Percentiles rank a stretch among this genome's conserved stretches.
Conservation (phyloP, 2,329 filamentous ascomycete genomes). For the Cyphellophora attinorum region DNA sequence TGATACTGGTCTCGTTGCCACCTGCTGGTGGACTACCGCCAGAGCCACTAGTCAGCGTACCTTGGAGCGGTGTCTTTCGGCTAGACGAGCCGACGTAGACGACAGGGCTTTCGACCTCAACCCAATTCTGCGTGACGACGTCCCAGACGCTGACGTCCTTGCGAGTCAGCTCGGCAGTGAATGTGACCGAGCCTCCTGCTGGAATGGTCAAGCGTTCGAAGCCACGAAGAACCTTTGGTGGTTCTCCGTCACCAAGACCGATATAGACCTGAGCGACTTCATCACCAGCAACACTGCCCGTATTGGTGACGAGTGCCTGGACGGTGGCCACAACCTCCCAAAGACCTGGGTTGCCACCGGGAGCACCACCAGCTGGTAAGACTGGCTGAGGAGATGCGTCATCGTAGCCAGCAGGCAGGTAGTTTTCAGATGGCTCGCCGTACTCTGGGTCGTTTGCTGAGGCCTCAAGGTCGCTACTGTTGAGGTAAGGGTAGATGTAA, state of each 20-base stretch:
- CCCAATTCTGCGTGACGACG: conserved; percentile 70
- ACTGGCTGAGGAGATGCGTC: conserved; percentile 47
- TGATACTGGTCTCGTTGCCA: background rate
- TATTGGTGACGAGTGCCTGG: conserved; percentile 41
- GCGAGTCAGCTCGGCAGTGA: conserved; percentile 60
- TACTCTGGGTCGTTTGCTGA: conserved; percentile 47
- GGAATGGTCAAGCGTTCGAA: conserved; percentile 70
- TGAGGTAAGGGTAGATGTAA: conserved; percentile 59
- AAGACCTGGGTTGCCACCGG: conserved; percentile 50
- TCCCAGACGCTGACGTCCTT: conserved; percentile 89
- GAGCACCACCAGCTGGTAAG: conserved; percentile 47
- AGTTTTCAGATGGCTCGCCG: conserved; percentile 38
- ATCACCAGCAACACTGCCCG: conserved; percentile 36
- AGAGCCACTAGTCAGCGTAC: conserved; percentile 21
- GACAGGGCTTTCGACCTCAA: conserved; percentile 46
- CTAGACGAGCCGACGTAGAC: conserved; percentile 52
- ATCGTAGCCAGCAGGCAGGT: conserved; percentile 40
- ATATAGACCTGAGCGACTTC: conserved; percentile 58
- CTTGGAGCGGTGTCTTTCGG: conserved; percentile 43
- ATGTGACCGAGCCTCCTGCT: conserved; percentile 57
- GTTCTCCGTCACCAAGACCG: conserved; percentile 68
- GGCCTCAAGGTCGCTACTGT: conserved; percentile 44
- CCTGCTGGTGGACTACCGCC: background rate
- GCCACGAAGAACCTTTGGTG: conserved; percentile 57
- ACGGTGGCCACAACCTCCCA: conserved; percentile 42